Evolutionary conservation across 2,329 filamentous ascomycete genomes (phyloP).

Genomic region (Bipolaris gigantea): DNA sequence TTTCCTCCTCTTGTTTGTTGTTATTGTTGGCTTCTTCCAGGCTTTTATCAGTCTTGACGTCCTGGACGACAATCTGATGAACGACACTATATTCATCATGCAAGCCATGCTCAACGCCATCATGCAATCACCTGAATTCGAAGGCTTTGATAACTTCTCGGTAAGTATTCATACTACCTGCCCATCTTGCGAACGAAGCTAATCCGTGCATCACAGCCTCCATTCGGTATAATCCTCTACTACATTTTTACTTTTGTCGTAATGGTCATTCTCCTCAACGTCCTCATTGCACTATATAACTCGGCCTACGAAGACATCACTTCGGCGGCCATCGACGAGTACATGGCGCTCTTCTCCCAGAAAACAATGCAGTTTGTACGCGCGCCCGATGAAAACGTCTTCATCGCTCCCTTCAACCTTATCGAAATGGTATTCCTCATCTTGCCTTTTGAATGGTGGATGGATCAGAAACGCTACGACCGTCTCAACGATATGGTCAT

Average conservation of each 20-base stretch:
- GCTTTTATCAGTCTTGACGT: conserved; percentile 91
- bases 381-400: conserved; percentile 96
- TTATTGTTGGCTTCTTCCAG: conserved; percentile 86
- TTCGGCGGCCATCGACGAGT: conserved; percentile 90
- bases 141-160: conserved; percentile 84
- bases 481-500: conserved; percentile 87
- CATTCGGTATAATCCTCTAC: conserved; percentile 93
- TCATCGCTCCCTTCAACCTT: conserved; percentile 93
- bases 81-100: conserved; percentile 73
- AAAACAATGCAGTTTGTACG: conserved; percentile 97
- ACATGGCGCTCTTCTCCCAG: conserved; percentile 86
- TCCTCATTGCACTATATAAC: conserved; percentile 96
- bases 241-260: conserved; percentile 98
- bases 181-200: background rate
- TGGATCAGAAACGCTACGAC: conserved; percentile 73
- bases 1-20: conserved; percentile 83
- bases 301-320: conserved; percentile 95
- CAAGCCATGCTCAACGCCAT: conserved; percentile 86
- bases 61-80: conserved; percentile 64
- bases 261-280: conserved; percentile 92
- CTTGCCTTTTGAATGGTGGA: conserved; percentile 93
- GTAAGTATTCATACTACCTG: conserved; percentile 22
- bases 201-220: conserved; percentile 53
- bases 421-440: conserved; percentile 81
- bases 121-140: conserved; percentile 89